Base-by-base conservation (phyloP, 1,284 basidiomycete species). In the Sphagnurus paluster region DNA sequence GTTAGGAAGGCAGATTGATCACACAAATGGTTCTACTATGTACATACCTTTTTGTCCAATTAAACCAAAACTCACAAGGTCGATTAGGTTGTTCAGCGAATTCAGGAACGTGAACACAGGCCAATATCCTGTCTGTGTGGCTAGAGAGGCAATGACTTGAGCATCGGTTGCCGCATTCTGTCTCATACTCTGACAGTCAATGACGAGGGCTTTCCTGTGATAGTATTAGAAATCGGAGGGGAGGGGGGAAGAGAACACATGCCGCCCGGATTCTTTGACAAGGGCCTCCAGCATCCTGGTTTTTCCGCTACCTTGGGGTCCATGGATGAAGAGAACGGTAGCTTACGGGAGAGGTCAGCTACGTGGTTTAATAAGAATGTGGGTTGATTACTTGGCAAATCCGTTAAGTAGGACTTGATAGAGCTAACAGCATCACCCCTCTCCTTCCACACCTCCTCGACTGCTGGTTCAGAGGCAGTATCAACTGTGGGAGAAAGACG, bases 251-350 rank as follows among this genome's bases (percentile, higher is more conserved):
- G 7, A 34, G 25, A 29, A 45, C 16, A 62, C 71, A 57, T 56
- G 82, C 87, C 90, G 78, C 21, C 74, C 70, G 30, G 72, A 71
- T 19, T 84, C 75, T 44, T 78, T 71, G 46, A 93, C 64, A 4
- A 90, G 72, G 2, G 75, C 64, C 5, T 78, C 67, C 2, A 97
- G 66, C 67, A 98, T 76, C 5, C 75, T 75, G 3, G 77, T 77
- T 68, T 98, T 98, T 4, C 96, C 95, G 51, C 88, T 91, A 2
- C 96, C 96, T 48, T 89, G 85, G 0, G 96, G 96, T 1, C 96
- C 96, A 39, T 95, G 87, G 16, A 99, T 69, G 52, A 96, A 89
- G n/a, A 83, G 75, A 25, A 89, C 69, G 2, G 85, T 87, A 19
- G 66, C 83, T 84, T 26, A 37, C 9, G 37, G 5, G 9, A 10